Base-by-base conservation (phyloP, 805 yeast genomes). In the Yamadazyma paraphyllophila region DNA sequence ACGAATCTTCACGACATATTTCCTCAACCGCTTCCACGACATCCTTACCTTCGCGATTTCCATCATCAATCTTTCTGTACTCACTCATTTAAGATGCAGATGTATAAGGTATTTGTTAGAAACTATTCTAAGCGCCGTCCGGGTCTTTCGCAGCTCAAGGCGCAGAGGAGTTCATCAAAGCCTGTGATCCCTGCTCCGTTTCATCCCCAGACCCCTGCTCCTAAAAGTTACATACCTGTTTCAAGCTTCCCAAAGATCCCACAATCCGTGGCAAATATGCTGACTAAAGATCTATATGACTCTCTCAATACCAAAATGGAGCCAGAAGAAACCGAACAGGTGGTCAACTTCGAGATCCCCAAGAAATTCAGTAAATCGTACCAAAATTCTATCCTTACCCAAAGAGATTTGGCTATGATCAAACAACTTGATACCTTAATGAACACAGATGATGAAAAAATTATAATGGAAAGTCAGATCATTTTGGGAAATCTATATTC, bases 191-290 rank as follows among this genome's bases (percentile, higher is more conserved):
- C 39, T 3, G n/a, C 15, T 4, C 31, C 31, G 11, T 29, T 16
- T 10, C 16, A n/a, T 20, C 32, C 17, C 32, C 29, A 25, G 20
- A 36, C 6, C 14, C 40, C 12, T 3, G 14, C 39, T 20, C n/a
- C 39, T 6, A 15, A 25, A 7, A 13, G 34, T 15, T 65, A 55
- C 46, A 51, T 69, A 15, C 59, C 71, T 1, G 61, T 65, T 26
- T 52, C 56, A 43, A 53, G 62, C 39, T 67, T 69, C 45, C 74
- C 74, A 15, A 58, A 54, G 50, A 55, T 62, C 36, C 60, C 70
- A 31, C 50, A 54, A 26, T 37, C 43, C 24, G 40, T 61, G 10
- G 36, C 48, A 20, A 43, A 50, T 12, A 50, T 45, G 46, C 45
- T 60, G n/a, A 37, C 44, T 6, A 51, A 56, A 9, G 58, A 59